Evolutionary conservation across 2,329 filamentous ascomycete genomes (phyloP), one percentile per base, ranked within the genome.

Genomic region (Colletotrichum tofieldiae): DNA sequence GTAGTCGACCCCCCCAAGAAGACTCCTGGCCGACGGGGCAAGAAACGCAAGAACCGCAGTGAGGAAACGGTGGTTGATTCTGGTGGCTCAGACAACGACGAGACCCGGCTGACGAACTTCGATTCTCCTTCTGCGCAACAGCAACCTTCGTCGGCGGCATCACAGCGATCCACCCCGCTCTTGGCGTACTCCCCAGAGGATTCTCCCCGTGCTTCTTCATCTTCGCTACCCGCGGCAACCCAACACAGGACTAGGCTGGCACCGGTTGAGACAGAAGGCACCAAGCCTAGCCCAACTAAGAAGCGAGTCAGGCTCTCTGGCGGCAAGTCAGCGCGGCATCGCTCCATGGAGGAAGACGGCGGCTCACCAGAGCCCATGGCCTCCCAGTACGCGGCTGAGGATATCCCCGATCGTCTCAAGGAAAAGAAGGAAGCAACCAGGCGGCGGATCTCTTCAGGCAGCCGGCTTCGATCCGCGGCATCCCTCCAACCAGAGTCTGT

Each of bases 381-480:
- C 16, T 49, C 70, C 18, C 70, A 69, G 5, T 58, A 60, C 12
- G 54, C 49, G 16, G 35, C 37, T 18, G 59, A 67, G 23, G 47
- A 63, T 9, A 72, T 72, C 35, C 70, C 70, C 41, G 70, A 72
- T 16, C 59, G 70, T n/a, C 16, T 59, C 11, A 55, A 68, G 12
- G 70, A 72, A 16, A 72, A 72, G 54, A 70, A 32, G 23, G 51
- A 70, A 49, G 41, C 41, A 29, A 52, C 66, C 5, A 65, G 54
- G 52, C 59, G 56, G 32, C 65, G 70, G 8, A 55, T 59, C 5
- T 47, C 58, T 9, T 72, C 70, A 12, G 70, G 70, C 5, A 65
- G 26, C 39, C 59, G 70, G 12, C 45, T 29, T 32, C 52, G 60
- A 29, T 61, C 65, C 2, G 45, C 35, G 2, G 52, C 52, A 9